Conservation (phyloP, 169 alveolate genomes). For the Plasmodium billcollinsi region DNA sequence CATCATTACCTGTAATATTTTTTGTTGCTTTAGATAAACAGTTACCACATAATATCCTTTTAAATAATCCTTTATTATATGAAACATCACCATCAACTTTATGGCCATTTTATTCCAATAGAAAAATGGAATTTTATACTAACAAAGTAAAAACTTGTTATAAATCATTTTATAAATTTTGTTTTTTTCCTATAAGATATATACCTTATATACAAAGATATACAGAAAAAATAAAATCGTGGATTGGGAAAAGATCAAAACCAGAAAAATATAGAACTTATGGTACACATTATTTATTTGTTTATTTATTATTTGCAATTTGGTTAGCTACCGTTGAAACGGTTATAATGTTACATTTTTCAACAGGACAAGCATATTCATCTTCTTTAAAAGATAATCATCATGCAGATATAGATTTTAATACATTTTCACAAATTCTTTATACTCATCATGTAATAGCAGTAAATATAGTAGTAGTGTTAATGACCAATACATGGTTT, state of each 20-base stretch:
- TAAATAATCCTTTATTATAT: constrained; percentile 84
- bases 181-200: constrained; percentile 37
- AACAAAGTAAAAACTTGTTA: constrained; percentile 57
- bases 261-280: constrained; percentile 77
- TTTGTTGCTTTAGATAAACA: constrained; percentile 87
- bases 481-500: constrained; percentile 82
- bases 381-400: constrained; percentile 31
- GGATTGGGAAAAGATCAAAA: constrained; percentile 79
- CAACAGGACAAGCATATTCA: constrained; percentile 71
- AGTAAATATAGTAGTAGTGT: constrained; percentile 81
- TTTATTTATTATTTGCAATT: constrained; percentile 81
- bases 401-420: constrained; percentile 77
- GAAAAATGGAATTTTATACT: constrained; percentile 28
- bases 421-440: constrained; percentile 81
- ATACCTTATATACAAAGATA: constrained; percentile 52
- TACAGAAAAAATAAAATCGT: constrained; percentile 40
- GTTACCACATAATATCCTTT: constrained; percentile 83
- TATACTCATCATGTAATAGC: constrained; percentile 82
- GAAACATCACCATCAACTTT: constrained; percentile 81
- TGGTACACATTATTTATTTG: constrained; percentile 80
- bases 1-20: constrained; percentile 85
- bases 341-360: constrained; percentile 69
- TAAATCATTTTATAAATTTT: constrained; percentile 8
- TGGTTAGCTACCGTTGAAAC: constrained; percentile 84
- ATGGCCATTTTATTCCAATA: constrained; percentile 77